Conservation (phyloP, 2,329 filamentous ascomycete species). For the Harringtonia lauricola region DNA sequence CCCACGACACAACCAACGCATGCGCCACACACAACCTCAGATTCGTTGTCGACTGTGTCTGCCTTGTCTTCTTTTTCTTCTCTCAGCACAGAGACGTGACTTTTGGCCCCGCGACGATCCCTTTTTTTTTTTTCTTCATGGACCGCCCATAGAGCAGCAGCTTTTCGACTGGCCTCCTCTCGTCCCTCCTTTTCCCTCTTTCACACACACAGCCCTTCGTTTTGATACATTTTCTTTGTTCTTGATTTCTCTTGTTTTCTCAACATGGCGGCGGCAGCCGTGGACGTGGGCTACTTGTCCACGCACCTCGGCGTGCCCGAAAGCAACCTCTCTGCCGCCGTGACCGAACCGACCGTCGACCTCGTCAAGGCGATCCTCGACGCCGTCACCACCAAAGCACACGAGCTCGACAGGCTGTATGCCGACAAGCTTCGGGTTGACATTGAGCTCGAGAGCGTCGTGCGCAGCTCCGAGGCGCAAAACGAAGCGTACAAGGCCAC, state of each 20-base stretch:
- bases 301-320: conserved; percentile 60
- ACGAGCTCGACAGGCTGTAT: conserved; percentile 70
- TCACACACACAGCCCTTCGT: no score
- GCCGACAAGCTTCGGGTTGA: conserved; percentile 82
- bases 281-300: conserved; percentile 65
- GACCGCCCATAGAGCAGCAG: no score
- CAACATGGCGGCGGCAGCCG: conserved; percentile 46
- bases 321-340: conserved; percentile 46
- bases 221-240: not conserved
- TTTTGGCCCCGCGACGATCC: no score
- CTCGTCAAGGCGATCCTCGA: conserved; percentile 66
- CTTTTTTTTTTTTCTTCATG: no score
- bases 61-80: no score
- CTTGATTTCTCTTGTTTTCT: not conserved
- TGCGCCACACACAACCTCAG: no score
- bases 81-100: no score
- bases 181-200: not conserved
- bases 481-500: conserved; percentile 71
- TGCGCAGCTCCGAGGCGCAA: conserved; percentile 73
- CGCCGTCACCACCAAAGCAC: conserved; percentile 66
- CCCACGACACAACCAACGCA: no score
- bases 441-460: conserved; percentile 85
- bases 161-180: not conserved
- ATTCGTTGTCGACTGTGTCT: no score
- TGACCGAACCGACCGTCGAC: conserved; percentile 63